Base-by-base conservation (phyloP, 495 filamentous ascomycete species). In the Aspergillus avenaceus region DNA sequence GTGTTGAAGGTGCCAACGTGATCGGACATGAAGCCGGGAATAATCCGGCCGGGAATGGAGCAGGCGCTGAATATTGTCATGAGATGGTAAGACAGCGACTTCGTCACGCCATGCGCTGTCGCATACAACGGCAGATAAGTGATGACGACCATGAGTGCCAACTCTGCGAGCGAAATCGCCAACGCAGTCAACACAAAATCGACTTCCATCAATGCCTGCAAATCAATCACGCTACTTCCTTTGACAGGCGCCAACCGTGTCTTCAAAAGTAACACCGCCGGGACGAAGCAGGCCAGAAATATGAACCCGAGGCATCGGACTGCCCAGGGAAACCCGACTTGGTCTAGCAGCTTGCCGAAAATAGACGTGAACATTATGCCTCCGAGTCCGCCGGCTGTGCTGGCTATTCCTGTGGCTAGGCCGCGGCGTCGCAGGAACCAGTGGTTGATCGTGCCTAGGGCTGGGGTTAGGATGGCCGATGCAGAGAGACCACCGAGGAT, bases 391-490 rank as follows among this genome's bases (percentile, higher is more conserved):
- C 59, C 53, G 29, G 49, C 52, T 7, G 53, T 54, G 1, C 28
- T 42, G 6, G 56, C 49, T 16, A 58, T 45, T 2, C 55, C 55
- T 3, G 50, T 75, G 1, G 86, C 84, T 1, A 82, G 65, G 11
- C 78, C 85, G 9, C 86, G 73, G 27, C 75, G 70, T 46, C 74
- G 73, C 61, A 71, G 74, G 64, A 88, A 89, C 85, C 84, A 90
- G 3, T 81, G 81, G 1, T 75, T 70, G 8, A 82, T 69, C 18
- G 74, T 74, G 45, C 67, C 70, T 53, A 78, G 74, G 7, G 77
- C 75, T 3, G 83, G 76, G 58, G 83, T 84, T 62, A 87, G 85
- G 16, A 87, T 68, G 9, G 75, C 59, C 26, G 58, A 58, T 11
- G 52, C 43, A 34, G 58, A 50, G 41, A 56, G 54, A 1, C 59